Evolutionary conservation across 352 stramenopile species (phyloP).

Genomic region (Globisporangium ultimum): DNA sequence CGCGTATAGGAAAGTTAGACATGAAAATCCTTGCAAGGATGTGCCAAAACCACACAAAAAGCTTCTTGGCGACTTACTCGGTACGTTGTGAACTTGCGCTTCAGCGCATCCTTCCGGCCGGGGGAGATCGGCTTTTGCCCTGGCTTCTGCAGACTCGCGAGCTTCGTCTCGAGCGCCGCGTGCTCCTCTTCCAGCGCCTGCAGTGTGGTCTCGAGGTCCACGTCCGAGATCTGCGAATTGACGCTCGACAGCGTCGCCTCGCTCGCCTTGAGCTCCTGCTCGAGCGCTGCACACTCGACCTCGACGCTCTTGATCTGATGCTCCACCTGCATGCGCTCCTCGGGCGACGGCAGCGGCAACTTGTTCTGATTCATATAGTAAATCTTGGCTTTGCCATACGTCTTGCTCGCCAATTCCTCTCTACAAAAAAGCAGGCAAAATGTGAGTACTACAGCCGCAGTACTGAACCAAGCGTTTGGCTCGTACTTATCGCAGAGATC

Average conservation of each 20-base stretch:
- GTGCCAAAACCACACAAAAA: too few relatives aligned
- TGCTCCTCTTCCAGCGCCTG: conserved; percentile 41
- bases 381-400: conserved; percentile 80
- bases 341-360: conserved; percentile 49
- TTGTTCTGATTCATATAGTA: conserved; percentile 83
- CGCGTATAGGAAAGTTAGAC: too few relatives aligned
- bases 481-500: conserved; percentile 58
- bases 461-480: neutral
- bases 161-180: conserved; percentile 34
- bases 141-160: conserved; percentile 41
- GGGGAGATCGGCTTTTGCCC: conserved; percentile 43
- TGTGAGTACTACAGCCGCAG: neutral
- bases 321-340: conserved; percentile 37
- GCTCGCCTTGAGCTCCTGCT: conserved; percentile 57
- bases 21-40: too few relatives aligned
- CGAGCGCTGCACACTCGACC: conserved; percentile 36
- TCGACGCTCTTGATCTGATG: conserved; percentile 49
- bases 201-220: conserved; percentile 50
- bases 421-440: conserved; percentile 14
- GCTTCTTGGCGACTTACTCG: conserved; percentile 26
- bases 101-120: conserved; percentile 57
- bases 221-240: conserved; percentile 64
- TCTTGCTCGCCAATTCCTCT: conserved; percentile 62
- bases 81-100: conserved; percentile 64
- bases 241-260: conserved; percentile 43